phyloP scores from a whole-genome alignment of 441 rosid genomes.

The Adansonia grandidieri region DNA sequence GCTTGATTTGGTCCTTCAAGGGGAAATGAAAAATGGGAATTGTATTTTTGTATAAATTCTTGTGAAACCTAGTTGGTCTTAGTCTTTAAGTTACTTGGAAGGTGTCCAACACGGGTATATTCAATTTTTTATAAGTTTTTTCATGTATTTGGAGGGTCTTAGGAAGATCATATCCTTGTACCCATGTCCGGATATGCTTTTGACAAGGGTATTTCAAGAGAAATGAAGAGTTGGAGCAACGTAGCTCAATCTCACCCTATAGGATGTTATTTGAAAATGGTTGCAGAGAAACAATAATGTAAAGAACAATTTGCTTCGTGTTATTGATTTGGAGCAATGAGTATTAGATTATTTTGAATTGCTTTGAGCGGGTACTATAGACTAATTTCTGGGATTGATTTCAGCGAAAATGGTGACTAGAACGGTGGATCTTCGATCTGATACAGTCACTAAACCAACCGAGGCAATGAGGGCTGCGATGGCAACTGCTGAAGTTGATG shows the following conservation, averaged over 20 bases:
- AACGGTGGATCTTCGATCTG: slow-evolving; percentile 89
- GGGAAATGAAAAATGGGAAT: too few relatives aligned
- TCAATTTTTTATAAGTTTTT: too few relatives aligned
- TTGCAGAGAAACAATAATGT: background rate
- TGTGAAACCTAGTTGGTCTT: background rate
- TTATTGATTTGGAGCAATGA: background rate
- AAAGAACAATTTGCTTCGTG: background rate
- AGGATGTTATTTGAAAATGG: background rate
- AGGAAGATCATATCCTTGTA: too few relatives aligned
- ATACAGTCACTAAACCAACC: slow-evolving; percentile 88
- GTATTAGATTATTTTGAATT: background rate
- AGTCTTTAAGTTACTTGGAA: too few relatives aligned
- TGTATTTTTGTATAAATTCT: background rate
- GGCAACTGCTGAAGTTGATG: slow-evolving; percentile 91
- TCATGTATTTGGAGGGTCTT: too few relatives aligned
- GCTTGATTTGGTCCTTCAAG: background rate
- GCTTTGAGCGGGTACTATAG: background rate
- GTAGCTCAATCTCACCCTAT: background rate
- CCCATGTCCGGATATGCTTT: too few relatives aligned
- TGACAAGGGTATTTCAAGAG: too few relatives aligned
- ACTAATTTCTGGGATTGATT: slow-evolving; percentile 22
- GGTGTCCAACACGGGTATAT: too few relatives aligned
- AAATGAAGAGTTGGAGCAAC: too few relatives aligned
- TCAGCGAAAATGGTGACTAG: slow-evolving; percentile 57
- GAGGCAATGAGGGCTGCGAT: slow-evolving; percentile 89